phyloP scores from a whole-genome alignment of 2,329 filamentous ascomycete species.

The Gnomoniopsis sp. region DNA sequence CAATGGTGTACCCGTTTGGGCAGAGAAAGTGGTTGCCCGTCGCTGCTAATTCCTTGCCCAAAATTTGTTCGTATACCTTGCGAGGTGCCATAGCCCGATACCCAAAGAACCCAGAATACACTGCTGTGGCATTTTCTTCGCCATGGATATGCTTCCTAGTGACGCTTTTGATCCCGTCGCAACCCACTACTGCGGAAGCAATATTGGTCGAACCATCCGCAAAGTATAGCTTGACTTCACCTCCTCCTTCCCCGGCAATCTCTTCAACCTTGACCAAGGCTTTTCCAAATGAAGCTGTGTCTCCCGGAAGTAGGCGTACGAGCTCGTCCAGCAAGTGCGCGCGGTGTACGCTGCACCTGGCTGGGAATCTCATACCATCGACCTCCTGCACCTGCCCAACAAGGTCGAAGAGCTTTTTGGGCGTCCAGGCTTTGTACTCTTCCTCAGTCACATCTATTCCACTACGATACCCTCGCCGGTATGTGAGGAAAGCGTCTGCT shows the following conservation, averaged over 20 bases:
- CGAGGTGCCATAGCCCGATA: slow-evolving; percentile 18
- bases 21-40: slow-evolving; percentile 10
- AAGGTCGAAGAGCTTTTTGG: slow-evolving; percentile 14
- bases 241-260: neutral
- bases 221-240: neutral
- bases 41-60: slow-evolving; percentile 7
- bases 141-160: slow-evolving; percentile 14
- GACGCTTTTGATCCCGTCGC: slow-evolving; percentile 23
- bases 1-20: slow-evolving; percentile 7
- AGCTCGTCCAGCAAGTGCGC: slow-evolving; percentile 18
- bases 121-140: slow-evolving; percentile 2
- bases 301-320: slow-evolving; percentile 10
- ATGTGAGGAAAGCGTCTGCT: slow-evolving; percentile 3
- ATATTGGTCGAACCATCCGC: slow-evolving; percentile 14
- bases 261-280: slow-evolving; percentile 9
- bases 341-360: slow-evolving; percentile 17
- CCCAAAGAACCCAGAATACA: slow-evolving; percentile 18
- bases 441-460: neutral
- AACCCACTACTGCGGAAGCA: slow-evolving; percentile 21
- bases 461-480: neutral
- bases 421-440: neutral
- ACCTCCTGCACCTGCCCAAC: slow-evolving; percentile 8
- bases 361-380: slow-evolving; percentile 8
- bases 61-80: neutral
- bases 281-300: slow-evolving; percentile 14